Base-by-base conservation (phyloP, 306 rosid species). In the Medicago ruthenica region DNA sequence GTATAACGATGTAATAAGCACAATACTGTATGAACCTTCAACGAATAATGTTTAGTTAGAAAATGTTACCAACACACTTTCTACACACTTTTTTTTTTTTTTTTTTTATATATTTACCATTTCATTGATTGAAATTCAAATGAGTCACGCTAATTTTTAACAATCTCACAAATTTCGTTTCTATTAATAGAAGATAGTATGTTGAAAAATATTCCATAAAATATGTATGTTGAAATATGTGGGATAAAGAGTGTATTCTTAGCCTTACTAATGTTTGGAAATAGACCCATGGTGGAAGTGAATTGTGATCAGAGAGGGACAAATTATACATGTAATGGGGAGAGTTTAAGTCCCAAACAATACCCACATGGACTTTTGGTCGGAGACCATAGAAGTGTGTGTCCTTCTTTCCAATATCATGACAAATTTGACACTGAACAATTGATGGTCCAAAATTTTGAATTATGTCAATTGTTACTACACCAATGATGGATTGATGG, bases 401-500 rank as follows among this genome's bases (percentile, higher is more conserved):
- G 37, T 22, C 17, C 27, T 59, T 57, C 21, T 24, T 12, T 12
- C 8, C 12, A 41, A 22, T 34, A 5, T 34, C 37, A 34, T 34
- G 37, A 34, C 37, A 34, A 34, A 34, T 67, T 14, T n/a, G n/a
- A n/a, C n/a, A n/a, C n/a, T n/a, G n/a, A n/a, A 72, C 22, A 21
- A 7, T 22, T 60, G 70, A 59, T 64, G 13, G 36, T 16, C 70
- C 61, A 45, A 40, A 31, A n/a, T 42, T 41, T 27, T 17, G 8
- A 74, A 61, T 74, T 47, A 74, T 24, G 61, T 42, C 70, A 27
- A 27, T 62, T 61, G 45, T 17, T 12, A 31, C 40, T 7, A 36
- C 79, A 48, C 51, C 27, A 75, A 75, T 64, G 24, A 20, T 64
- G 65, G 54, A 8, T 74, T 64, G 24, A 20, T 64, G 65, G 54